Evolutionary conservation across 2,329 filamentous ascomycete genomes (phyloP), one percentile per base, ranked within the genome.

Genomic region (Calonectria honghensis): DNA sequence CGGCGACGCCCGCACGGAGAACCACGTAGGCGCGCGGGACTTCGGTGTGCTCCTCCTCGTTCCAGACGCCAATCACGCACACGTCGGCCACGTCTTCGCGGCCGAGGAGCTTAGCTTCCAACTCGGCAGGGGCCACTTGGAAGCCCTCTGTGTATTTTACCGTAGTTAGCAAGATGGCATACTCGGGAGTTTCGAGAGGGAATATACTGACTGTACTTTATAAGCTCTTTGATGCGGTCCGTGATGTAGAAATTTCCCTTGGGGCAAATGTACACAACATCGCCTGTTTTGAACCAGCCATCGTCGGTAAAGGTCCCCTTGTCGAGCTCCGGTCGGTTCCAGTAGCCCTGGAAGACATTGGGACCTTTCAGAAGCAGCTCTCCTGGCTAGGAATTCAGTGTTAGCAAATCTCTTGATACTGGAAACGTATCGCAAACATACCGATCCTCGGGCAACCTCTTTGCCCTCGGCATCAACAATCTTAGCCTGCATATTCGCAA

Each of bases 231-330:
- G 81, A 92, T 92, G 39, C 96, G 93, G 82, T 98, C 96, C 1
- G 96, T 98, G 82, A 98, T 96, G 87, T 93, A 98, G 81, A 97
- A 95, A 82, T 97, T 95, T 37, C 94, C 94, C 65, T 94, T 89
- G 59, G 90, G 87, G 81, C 98, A 95, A 80, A 94, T 91, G 77
- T 94, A 93, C 5, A 95, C 94, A 32, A 98, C 92, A 81, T 98
- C 96, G 2, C 96, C 96, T 0, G 96, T 98, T 85, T 93, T 96
- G 89, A 98, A 98, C 87, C 93, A 98, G 1, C 95, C 95, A 77
- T 97, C 95, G 0, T 87, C 78, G 3, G 94, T 94, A 75, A 97
- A 92, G 0, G 94, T 92, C 59, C 95, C 92, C 3, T 87, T 88
- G 3, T 95, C 95, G 3, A 93, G 91, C 75, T 93, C 90, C 0